These are phyloP conservation scores for Calonectria ilicicola DNA, from an alignment of 2,329 filamentous ascomycete species.

Conservation along the genomic window DNA sequence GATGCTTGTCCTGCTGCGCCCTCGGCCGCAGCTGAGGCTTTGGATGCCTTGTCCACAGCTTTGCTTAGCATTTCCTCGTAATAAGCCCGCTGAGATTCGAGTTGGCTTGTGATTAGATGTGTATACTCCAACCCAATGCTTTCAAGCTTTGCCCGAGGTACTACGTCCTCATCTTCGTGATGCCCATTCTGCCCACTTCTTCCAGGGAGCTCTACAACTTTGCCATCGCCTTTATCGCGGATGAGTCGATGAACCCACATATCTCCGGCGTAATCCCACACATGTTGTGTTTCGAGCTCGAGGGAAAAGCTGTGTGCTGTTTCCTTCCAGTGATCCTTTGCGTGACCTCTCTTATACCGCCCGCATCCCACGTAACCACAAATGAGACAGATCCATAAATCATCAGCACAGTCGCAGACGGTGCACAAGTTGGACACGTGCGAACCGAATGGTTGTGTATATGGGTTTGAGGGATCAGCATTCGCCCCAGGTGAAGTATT, in stretches of 20 bases:
- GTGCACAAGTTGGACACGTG: constrained; percentile 78
- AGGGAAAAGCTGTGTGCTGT: constrained; percentile 92
- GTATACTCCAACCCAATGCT: constrained; percentile 95
- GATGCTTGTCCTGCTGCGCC: constrained; percentile 65
- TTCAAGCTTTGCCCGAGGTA: constrained; percentile 76
- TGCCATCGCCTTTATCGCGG: constrained; percentile 91
- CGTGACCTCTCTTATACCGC: constrained; percentile 92
- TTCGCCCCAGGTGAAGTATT: constrained; percentile 54
- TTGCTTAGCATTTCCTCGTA: constrained; percentile 94
- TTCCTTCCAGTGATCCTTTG: constrained; percentile 92
- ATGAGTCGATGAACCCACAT: constrained; percentile 97
- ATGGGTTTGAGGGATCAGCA: constrained; percentile 62
- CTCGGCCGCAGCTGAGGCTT: constrained; percentile 76
- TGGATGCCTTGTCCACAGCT: constrained; percentile 87
- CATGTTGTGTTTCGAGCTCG: constrained; percentile 91
- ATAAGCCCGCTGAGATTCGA: constrained; percentile 92
- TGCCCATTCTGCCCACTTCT: constrained; percentile 51
- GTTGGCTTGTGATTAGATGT: constrained; percentile 89
- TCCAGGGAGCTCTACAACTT: constrained; percentile 88
- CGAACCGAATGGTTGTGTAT: constrained; percentile 68
- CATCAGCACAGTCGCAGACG: constrained; percentile 82
- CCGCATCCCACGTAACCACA: constrained; percentile 95
- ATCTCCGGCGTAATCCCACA: constrained; percentile 98
- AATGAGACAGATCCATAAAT: constrained; percentile 95
- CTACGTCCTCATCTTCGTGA: constrained; percentile 70